Base-by-base conservation (phyloP, 345 rosid genomes). In the Bretschneidera sinensis region DNA sequence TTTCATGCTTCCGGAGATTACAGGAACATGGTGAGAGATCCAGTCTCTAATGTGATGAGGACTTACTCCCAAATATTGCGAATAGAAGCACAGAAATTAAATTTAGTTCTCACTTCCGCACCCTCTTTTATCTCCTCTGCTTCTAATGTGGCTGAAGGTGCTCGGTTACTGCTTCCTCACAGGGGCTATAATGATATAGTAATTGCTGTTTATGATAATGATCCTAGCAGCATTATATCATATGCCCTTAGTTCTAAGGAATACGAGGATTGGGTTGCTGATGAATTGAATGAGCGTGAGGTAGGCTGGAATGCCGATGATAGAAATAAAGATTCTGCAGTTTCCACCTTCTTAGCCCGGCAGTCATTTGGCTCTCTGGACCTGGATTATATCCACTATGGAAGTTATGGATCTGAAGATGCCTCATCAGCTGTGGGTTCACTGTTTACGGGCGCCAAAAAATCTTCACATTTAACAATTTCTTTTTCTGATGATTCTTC, bases 1-100 rank as follows among this genome's bases (percentile, higher is more conserved):
- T 95, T 91, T 69, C 99, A 90, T 70, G 96, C 96, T 66, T 83
- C 91, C 55, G 96, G 96, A 62, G 92, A 88, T 60, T 94, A 81
- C 65, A 71, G 84, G 67, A 75, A 71, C 47, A 87, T 87, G 97
- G 76, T 84, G 63, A 80, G 94, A 60, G 96, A 89, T 68, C 99
- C 96, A 60, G 82, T 84, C 28, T 76, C 91, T 43, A 83, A 64
- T 60, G 78, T 74, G 49, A 65, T 54, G 76, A 79, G 85, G 76
- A 80, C 86, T 62, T 76, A 73, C 68, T 83, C 88, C 17, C 91
- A 83, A 57, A 71, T 67, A 72, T 76, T 81, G 66, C 87, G 87
- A 6, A 56, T 80, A 25, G 96, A 82, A 74, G 87, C 78, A 35
- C 92, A 85, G 62, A 90, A 81, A 73, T 61, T 83, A 56, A 85